phyloP scores from a whole-genome alignment of 1,284 basidiomycete genomes.

The Melampsora americana region DNA sequence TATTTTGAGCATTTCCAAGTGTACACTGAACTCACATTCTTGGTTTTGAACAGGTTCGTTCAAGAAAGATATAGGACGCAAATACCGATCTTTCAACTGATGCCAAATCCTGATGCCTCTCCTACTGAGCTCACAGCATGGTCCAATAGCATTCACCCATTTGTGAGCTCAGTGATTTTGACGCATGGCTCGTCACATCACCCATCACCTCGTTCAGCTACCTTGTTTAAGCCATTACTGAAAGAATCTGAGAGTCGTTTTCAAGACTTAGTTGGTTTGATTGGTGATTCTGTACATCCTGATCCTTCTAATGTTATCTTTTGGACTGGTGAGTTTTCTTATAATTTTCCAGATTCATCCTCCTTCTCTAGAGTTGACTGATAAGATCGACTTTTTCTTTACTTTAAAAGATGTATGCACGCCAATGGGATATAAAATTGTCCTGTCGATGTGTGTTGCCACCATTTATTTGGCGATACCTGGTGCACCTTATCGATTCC shows the following conservation, averaged over 20 bases:
- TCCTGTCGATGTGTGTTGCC: conserved; percentile 11
- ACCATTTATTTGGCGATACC: not conserved
- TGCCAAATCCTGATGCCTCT: not conserved
- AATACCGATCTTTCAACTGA: not conserved
- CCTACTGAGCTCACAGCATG: conserved; percentile 1
- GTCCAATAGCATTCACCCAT: not conserved
- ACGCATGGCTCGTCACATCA: conserved; percentile 10
- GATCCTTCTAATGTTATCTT: not conserved
- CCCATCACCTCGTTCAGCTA: not conserved
- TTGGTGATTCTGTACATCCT: not conserved
- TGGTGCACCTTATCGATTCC: conserved; percentile 6
- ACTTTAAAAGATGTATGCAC: not conserved
- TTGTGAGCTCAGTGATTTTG: not conserved
- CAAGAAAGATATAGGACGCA: not conserved
- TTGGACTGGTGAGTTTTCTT: conserved; percentile 6
- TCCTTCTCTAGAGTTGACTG: not conserved
- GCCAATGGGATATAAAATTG: not conserved
- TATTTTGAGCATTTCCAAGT: not conserved
- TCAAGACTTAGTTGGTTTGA: not conserved
- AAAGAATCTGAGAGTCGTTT: not conserved
- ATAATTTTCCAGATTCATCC: not conserved
- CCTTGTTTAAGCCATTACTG: conserved; percentile 4
- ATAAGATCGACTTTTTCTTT: not conserved
- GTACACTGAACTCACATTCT: not conserved
- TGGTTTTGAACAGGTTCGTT: not conserved